Percentiles rank a stretch among this genome's conserved stretches.
Conservation (phyloP, 2,329 filamentous ascomycete genomes). For the Balansia obtecta region DNA sequence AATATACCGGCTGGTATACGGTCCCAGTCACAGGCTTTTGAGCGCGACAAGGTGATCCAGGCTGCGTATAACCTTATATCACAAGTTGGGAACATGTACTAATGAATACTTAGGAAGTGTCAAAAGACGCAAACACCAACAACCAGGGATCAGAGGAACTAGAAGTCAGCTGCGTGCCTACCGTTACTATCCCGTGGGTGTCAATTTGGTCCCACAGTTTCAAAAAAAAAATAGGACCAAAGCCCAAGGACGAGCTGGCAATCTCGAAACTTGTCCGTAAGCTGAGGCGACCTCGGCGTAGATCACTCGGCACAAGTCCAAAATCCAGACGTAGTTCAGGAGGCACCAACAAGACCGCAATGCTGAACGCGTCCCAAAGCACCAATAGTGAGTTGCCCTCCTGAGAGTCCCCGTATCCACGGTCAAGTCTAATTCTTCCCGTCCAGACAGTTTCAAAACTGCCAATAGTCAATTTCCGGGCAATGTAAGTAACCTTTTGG, state of each 20-base stretch:
- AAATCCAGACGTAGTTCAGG: constrained; percentile 13
- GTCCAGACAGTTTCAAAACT: constrained; percentile 8
- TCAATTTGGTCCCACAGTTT: constrained; percentile 11
- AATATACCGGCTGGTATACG: background rate
- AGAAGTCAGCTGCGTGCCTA: background rate
- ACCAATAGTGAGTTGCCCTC: constrained; percentile 1
- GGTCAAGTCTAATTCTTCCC: background rate
- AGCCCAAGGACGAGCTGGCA: constrained; percentile 20
- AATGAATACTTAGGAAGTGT: background rate
- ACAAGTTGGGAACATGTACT: background rate
- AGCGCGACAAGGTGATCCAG: background rate
- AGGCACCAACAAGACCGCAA: background rate
- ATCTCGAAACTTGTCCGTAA: constrained; percentile 20
- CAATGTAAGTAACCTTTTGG: constrained; percentile 15
- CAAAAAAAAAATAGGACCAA: constrained; percentile 12
- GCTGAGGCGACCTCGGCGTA: constrained; percentile 23
- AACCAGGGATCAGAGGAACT: background rate
- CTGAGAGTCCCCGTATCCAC: background rate
- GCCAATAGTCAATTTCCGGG: constrained; percentile 20
- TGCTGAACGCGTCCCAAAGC: background rate
- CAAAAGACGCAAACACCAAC: background rate
- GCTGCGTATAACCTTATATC: background rate
- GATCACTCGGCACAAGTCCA: constrained; percentile 24
- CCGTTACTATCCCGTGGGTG: constrained; percentile 6
- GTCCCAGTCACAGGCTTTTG: background rate